These are phyloP conservation scores for Dothideomycetes sp. DNA, from an alignment of 2,329 filamentous ascomycete genomes.

Conservation along the genomic window DNA sequence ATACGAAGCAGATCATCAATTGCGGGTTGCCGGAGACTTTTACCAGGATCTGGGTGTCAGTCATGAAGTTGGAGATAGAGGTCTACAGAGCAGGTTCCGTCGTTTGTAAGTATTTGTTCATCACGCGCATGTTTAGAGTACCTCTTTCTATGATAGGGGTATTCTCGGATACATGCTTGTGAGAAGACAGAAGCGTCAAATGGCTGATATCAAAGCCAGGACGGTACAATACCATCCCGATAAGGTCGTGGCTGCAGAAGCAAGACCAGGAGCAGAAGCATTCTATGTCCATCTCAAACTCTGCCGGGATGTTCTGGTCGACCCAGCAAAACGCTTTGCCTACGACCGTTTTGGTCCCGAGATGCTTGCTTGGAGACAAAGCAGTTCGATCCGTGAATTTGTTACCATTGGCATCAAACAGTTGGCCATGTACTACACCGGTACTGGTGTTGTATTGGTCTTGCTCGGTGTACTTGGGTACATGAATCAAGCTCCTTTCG, in stretches of 20 bases:
- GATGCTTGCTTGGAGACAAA: slow-evolving; percentile 56
- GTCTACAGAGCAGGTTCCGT: slow-evolving; percentile 77
- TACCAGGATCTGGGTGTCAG: slow-evolving; percentile 69
- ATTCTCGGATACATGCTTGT: background rate
- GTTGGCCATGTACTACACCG: slow-evolving; percentile 53
- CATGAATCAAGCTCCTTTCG: slow-evolving; percentile 54
- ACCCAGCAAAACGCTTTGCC: slow-evolving; percentile 69
- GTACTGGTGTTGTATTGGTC: slow-evolving; percentile 50
- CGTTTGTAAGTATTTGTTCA: slow-evolving; percentile 41
- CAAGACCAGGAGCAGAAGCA: slow-evolving; percentile 33
- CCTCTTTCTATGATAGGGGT: background rate
- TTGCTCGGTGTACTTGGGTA: slow-evolving; percentile 56
- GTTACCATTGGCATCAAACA: slow-evolving; percentile 56
- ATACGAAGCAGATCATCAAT: slow-evolving; percentile 79
- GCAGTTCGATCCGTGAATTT: slow-evolving; percentile 63
- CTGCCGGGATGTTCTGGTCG: slow-evolving; percentile 72
- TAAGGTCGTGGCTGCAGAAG: slow-evolving; percentile 49
- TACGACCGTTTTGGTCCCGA: slow-evolving; percentile 83
- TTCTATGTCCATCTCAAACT: slow-evolving; percentile 77
- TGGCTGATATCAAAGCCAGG: slow-evolving; percentile 17
- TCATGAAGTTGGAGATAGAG: slow-evolving; percentile 58
- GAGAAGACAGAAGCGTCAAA: too few species aligned
- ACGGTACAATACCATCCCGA: slow-evolving; percentile 69
- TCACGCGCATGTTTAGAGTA: background rate
- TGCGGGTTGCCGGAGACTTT: slow-evolving; percentile 63